phyloP scores from a whole-genome alignment of 1,139 yeast species.

The Diutina ranongensis region DNA sequence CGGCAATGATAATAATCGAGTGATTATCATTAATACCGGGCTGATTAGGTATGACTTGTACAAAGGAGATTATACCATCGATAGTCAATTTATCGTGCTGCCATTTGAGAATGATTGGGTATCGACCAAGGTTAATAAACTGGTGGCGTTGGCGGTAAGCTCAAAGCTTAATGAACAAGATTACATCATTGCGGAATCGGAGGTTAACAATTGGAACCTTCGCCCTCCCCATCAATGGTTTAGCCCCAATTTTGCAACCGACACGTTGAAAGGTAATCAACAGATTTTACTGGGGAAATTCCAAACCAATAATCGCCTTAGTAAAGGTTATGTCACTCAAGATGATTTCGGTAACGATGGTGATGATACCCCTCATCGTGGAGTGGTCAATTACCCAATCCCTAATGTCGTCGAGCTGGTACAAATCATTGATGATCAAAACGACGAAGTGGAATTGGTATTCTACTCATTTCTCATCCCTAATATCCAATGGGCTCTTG shows the following conservation, averaged over 20 bases:
- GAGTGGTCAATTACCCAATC: conserved; percentile 44
- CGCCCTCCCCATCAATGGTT: conserved; percentile 10
- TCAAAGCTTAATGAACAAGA: conserved; percentile 37
- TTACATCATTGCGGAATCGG: conserved; percentile 29
- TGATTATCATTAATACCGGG: conserved; percentile 74
- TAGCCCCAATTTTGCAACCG: too few relatives aligned
- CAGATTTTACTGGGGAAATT: conserved; percentile 7
- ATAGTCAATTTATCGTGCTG: conserved; percentile 72
- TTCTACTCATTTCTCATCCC: conserved; percentile 67
- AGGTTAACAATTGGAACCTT: conserved; percentile 8
- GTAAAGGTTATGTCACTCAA: conserved; percentile 62
- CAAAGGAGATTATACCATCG: conserved; percentile 75
- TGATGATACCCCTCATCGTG: conserved; percentile 75
- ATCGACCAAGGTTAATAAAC: conserved; percentile 40
- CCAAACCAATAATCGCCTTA: conserved; percentile 16
- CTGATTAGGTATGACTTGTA: conserved; percentile 81
- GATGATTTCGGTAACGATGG: conserved; percentile 84
- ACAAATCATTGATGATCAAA: conserved; percentile 16
- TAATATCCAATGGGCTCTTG: conserved; percentile 49
- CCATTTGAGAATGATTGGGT: conserved; percentile 83
- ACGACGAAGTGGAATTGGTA: conserved; percentile 45
- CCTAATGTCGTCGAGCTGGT: conserved; percentile 67
- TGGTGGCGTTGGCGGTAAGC: conserved; percentile 36
- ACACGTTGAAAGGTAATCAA: neutral
- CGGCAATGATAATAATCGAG: conserved; percentile 20